Percentiles rank a stretch among this genome's conserved stretches.
Conservation (phyloP, 2,329 filamentous ascomycete genomes). For the Aspergillus sp. region DNA sequence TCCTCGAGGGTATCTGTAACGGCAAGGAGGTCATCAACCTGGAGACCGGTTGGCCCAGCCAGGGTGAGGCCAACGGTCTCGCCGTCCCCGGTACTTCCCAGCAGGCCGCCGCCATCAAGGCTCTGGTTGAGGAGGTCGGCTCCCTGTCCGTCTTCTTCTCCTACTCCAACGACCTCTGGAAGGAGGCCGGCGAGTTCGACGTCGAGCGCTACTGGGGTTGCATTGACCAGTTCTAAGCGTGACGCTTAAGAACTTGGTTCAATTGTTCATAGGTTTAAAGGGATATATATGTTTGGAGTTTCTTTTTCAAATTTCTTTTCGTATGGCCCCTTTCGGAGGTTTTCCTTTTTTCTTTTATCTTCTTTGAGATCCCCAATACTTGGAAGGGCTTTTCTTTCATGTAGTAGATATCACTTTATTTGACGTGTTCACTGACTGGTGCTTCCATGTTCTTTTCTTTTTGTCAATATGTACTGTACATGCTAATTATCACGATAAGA, state of each 20-base stretch:
- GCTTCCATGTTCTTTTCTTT: constrained; percentile 25
- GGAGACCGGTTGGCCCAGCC: constrained; percentile 85
- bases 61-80: constrained; percentile 67
- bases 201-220: constrained; percentile 84
- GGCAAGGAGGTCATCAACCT: constrained; percentile 75
- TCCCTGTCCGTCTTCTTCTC: constrained; percentile 77
- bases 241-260: constrained; percentile 5
- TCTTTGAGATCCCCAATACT: constrained; percentile 9
- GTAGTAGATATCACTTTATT: constrained; percentile 21
- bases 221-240: constrained; percentile 49
- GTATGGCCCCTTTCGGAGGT: constrained; percentile 2
- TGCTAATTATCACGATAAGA: constrained; percentile 15
- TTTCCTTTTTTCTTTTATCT: constrained; percentile 11
- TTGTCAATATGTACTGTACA: constrained; percentile 24
- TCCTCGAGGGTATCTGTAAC: constrained; percentile 69
- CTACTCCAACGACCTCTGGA: constrained; percentile 79
- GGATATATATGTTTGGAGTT: constrained; percentile 17
- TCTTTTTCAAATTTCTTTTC: background rate
- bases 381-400: constrained; percentile 8
- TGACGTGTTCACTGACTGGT: constrained; percentile 5
- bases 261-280: background rate
- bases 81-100: constrained; percentile 66
- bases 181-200: constrained; percentile 64
- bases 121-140: constrained; percentile 67
- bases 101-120: constrained; percentile 71